Base-by-base conservation (phyloP, 805 yeast genomes). In the Naumovozyma castellii region DNA sequence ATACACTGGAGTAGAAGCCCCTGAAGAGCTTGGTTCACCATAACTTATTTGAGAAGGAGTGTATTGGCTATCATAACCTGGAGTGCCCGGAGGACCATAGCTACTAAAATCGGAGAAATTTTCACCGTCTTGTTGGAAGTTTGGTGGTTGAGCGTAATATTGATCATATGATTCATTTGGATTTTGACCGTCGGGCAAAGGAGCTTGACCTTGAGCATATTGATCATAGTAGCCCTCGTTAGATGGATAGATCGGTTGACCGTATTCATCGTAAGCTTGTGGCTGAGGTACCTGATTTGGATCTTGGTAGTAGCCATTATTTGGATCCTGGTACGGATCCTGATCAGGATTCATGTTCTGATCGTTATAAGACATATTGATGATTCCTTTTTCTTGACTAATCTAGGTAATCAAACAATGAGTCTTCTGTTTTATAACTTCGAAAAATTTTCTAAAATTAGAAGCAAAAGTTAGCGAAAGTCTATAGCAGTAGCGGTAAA, bases 11-110 rank as follows among this genome's bases (percentile, higher is more conserved):
- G 98, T 92, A 2, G 95, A 85, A 33, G 95, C 85, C 45, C 97
- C 97, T 10, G 94, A 80, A 1, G 92, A 82, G 56, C 92, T 76
- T 57, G 82, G 82, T 36, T 58, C 88, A 48, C 84, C 92, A 56
- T 81, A 87, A 56, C 85, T 77, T 80, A 82, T 77, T 62, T 84
- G 92, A 4, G 95, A 84, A 18, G 94, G 88, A 35, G 92, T 80
- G 59, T 80, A 79, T 51, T 78, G 84, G 15, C 12, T 6, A 16
- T 32, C 34, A 15, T 16, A n/a, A 48, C 83, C 86, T 20, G 80
- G 75, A 34, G 69, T 68, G 28, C 67, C 68, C 41, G 72, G 73
- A 18, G 69, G 67, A 27, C 72, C 73, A 44, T 84, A 84, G 50
- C 76, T 75, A 43, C 77, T 69, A 52, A 78, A 78, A 56, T 78